Evolutionary conservation across 2,329 filamentous ascomycete genomes (phyloP), one percentile per base, ranked within the genome.

Genomic region (Bretziella fagacearum): DNA sequence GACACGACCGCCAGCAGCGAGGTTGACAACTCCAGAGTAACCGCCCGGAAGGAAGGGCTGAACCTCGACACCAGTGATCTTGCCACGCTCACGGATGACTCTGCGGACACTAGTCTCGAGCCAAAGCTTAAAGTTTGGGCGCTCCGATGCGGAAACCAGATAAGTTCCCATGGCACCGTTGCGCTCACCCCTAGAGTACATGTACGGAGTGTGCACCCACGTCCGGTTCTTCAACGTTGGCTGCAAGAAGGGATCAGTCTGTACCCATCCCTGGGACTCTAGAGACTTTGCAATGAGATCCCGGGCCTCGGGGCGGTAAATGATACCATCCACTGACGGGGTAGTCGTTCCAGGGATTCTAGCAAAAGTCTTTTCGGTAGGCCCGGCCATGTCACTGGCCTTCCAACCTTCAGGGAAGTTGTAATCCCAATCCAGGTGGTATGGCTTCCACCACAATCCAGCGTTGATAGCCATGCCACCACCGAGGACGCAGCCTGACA

Each of bases 401-500:
- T 80, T 77, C 81, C 81, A 86, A 25, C 80, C 81, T 1, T 63
- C 53, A 1, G 81, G 81, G 63, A 82, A 86, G 58, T 81, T 80
- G 57, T 72, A 68, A 57, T 85, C 77, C 65, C 80, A 85, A 57
- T 85, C 81, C 6, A 63, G 58, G 4, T 71, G 66, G 51, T 77
- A 72, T 0, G 81, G 71, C 63, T 52, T 76, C 69, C 75, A 80
- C 71, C 76, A 82, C 27, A 83, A 65, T 37, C 75, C 77, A 44
- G 79, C 73, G 53, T 83, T 84, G 55, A 82, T 67, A 23, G 75
- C 72, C 11, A 74, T 72, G 6, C 75, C 74, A 47, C 79, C 80
- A 42, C 80, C 80, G 2, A 84, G 68, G 36, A 84, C 67, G 52
- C 80, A 84, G 11, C 78, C 80, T 10, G 77, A 76, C 76, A 82